Conservation (phyloP, 371 early-diverging fungal genomes). For the Mycotypha africana region DNA sequence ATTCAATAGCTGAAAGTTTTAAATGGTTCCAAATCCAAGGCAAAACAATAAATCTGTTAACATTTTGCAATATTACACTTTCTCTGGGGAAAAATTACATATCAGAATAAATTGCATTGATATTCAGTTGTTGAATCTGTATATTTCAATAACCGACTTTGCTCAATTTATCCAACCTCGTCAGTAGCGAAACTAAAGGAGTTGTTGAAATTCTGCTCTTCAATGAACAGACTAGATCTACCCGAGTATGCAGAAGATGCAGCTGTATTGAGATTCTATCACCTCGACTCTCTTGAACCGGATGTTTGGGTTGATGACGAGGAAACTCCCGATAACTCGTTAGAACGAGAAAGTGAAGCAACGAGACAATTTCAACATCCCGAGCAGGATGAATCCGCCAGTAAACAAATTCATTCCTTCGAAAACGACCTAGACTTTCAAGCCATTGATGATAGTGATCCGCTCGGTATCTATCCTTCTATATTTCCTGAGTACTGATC, state of each 20-base stretch:
- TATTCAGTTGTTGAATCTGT: too few relatives aligned
- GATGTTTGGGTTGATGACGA: constrained; percentile 42
- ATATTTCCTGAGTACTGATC: constrained; percentile 40
- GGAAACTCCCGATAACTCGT: constrained; percentile 7
- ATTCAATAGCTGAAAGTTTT: too few relatives aligned
- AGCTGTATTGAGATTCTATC: constrained; percentile 38
- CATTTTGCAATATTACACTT: too few relatives aligned
- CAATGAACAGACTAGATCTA: constrained; percentile 17
- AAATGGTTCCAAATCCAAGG: too few relatives aligned
- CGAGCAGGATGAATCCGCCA: constrained; percentile 10
- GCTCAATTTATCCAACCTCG: too few relatives aligned
- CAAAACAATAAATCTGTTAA: too few relatives aligned
- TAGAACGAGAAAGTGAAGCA: constrained; percentile 22
- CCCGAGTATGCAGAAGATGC: constrained; percentile 52
- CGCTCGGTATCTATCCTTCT: constrained; percentile 35
- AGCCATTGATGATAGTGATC: constrained; percentile 37
- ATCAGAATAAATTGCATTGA: too few relatives aligned
- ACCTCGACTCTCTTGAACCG: constrained; percentile 40
- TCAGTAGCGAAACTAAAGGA: too few relatives aligned
- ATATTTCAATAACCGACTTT: too few relatives aligned
- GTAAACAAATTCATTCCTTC: constrained; percentile 8
- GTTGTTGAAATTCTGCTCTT: too few relatives aligned
- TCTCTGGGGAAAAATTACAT: too few relatives aligned
- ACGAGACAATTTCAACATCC: constrained; percentile 37
- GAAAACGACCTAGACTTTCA: constrained; percentile 33